Conservation (phyloP, 2,329 filamentous ascomycete species). For the Colletotrichum falcatum region DNA sequence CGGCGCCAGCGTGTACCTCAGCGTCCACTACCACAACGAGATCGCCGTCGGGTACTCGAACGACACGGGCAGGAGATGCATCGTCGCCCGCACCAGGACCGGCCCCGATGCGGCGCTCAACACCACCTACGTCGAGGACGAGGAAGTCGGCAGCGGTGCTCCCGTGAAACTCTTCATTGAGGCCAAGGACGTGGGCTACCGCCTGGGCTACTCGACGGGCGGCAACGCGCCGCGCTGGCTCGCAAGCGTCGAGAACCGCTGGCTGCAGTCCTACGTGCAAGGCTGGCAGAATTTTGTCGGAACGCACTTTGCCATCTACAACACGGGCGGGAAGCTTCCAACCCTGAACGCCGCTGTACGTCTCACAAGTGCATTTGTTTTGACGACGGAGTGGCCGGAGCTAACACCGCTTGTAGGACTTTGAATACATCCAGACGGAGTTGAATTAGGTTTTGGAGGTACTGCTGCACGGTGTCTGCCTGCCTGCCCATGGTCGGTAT, state of each 20-base stretch:
- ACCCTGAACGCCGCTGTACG: slow-evolving; percentile 32
- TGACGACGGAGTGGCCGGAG: rapidly evolving
- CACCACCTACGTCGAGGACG: slow-evolving; percentile 39
- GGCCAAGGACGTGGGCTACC: slow-evolving; percentile 31
- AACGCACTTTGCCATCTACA: slow-evolving; percentile 40
- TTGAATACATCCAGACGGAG: slow-evolving; percentile 39
- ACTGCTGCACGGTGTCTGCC: rapidly evolving
- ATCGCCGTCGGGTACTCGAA: slow-evolving; percentile 31
- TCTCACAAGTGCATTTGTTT: background rate
- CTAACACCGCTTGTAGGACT: slow-evolving; percentile 30
- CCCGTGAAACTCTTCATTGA: slow-evolving; percentile 40
- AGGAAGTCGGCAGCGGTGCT: slow-evolving; percentile 31
- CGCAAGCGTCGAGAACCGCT: slow-evolving; percentile 32
- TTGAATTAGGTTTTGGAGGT: background rate
- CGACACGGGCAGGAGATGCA: slow-evolving; percentile 23
- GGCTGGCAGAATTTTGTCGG: slow-evolving; percentile 42
- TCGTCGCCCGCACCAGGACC: slow-evolving; percentile 34
- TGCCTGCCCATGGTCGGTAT: background rate
- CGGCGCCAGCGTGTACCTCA: slow-evolving; percentile 38
- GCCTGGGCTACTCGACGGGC: slow-evolving; percentile 32
- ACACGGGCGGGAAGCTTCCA: slow-evolving; percentile 31
- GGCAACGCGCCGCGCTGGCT: slow-evolving; percentile 31
- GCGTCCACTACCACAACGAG: slow-evolving; percentile 41
- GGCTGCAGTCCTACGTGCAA: slow-evolving; percentile 35
- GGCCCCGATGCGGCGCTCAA: slow-evolving; percentile 38